Base-by-base conservation (phyloP, 495 filamentous ascomycete genomes). In the Hypoxylon intermedium region DNA sequence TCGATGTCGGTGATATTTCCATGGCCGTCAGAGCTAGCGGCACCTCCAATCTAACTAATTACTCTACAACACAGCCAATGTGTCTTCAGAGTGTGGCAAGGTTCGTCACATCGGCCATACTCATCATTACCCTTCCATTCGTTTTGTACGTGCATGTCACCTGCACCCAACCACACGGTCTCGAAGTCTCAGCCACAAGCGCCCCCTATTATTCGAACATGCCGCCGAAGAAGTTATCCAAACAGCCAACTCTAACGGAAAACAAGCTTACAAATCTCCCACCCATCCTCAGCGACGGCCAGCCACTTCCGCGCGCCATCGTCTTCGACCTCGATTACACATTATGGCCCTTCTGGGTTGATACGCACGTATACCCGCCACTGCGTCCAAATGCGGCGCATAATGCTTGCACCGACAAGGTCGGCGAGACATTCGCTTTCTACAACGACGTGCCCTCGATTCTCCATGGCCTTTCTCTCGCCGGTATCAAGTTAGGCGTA, bases 321-420 rank as follows among this genome's bases (percentile, higher is more conserved):
- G 88, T 89, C 53, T 96, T 98, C 75, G 94, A 98, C 72, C 83
- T 97, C 45, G 94, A 98, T 79, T 97, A 96, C 79, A 98, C 94
- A 0, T 81, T 98, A 0, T 97, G 94, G 94, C 91, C 92, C 2
- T 96, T 96, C 79, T 98, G 93, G 92, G 87, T 92, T 2, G 94
- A 97, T 77, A 96, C 92, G 11, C 92, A 97, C 72, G 87, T 93
- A 67, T 87, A 85, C 47, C 82, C 89, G 9, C 93, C 94, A 0
- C 77, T 98, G 45, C 90, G 91, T 60, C 48, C 71, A 0, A 79
- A 79, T 48, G 72, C 86, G 7, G 76, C 78, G 53, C 85, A 86
- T 66, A 81, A 68, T 28, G 63, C 71, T 5, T 68, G 76, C 42
- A 65, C 74, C 15, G 84, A 86, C 72, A 85, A 86, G 33, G 85